Conservation (phyloP, 208 protist genomes). For the Leishmania arabica region DNA sequence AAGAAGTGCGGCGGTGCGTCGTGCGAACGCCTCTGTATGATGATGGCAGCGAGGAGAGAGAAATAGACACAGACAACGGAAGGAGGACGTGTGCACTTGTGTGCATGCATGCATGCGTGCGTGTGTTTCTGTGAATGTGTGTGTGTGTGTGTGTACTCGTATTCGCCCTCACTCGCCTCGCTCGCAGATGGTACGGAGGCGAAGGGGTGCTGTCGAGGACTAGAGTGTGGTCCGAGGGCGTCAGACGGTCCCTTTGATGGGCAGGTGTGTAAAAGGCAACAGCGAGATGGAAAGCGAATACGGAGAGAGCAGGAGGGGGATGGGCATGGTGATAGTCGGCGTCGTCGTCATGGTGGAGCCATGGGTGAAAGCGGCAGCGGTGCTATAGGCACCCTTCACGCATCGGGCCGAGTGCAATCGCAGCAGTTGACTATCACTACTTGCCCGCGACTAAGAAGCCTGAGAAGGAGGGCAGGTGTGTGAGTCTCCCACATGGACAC, state of each 20-base stretch:
- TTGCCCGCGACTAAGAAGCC: background rate
- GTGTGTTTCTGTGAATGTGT: background rate
- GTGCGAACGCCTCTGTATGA: background rate
- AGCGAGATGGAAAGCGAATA: background rate
- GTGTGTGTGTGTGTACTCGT: background rate
- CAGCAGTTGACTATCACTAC: background rate
- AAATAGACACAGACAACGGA: too few species aligned
- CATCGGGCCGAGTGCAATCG: background rate
- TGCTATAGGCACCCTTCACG: background rate
- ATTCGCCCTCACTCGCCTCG: background rate
- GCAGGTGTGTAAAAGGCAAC: background rate
- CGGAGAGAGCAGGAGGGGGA: background rate
- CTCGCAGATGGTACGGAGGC: background rate
- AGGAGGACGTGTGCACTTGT: conserved; percentile 3
- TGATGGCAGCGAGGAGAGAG: background rate
- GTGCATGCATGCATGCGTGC: conserved; percentile 1
- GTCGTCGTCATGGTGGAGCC: background rate
- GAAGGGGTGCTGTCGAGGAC: conserved; percentile 1
- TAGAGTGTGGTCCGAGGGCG: background rate
- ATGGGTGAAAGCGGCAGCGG: background rate
- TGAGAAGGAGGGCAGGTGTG: background rate
- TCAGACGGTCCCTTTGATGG: background rate
- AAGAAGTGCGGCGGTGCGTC: background rate
- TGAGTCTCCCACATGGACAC: background rate
- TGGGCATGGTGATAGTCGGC: background rate